A percentile compares a stretch with the other conserved stretches of the same genome.
Conservation (phyloP, 345 rosid genomes). For the Aegle marmelos region DNA sequence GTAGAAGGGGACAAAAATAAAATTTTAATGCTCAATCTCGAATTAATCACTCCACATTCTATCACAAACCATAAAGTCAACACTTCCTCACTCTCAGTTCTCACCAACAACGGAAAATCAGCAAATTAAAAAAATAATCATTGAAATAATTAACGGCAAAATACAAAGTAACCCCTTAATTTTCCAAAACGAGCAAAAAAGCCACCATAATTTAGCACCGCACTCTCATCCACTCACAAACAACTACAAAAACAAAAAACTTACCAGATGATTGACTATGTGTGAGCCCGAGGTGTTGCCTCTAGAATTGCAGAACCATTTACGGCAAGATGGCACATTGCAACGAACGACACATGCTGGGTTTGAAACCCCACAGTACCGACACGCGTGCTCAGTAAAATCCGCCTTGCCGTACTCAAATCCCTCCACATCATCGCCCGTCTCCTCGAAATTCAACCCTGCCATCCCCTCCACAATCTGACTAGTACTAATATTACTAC, state of each 20-base stretch:
- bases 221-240: background rate
- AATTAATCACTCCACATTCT: background rate
- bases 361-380: conserved; percentile 96
- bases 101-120: background rate
- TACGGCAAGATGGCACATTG: conserved; percentile 94
- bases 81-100: background rate
- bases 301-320: conserved; percentile 99
- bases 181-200: background rate
- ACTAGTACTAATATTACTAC: conserved; percentile 28
- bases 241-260: conserved; percentile 22
- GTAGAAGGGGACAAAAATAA: no score
- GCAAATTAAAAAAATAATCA: background rate
- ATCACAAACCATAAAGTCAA: background rate
- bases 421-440: conserved; percentile 75
- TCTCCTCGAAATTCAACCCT: conserved; percentile 91
- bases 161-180: background rate
- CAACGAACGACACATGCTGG: conserved; percentile 99
- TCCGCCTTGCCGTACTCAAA: conserved; percentile 75
- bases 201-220: background rate
- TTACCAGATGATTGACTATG: conserved; percentile 95
- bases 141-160: background rate
- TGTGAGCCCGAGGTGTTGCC: conserved; percentile 99
- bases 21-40: background rate
- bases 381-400: conserved; percentile 90
- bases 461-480: conserved; percentile 20